A percentile compares a stretch with the other conserved stretches of the same genome.
These are phyloP conservation scores for Pythium brassicae DNA, from an alignment of 352 stramenopile genomes.

Conservation along the genomic window DNA sequence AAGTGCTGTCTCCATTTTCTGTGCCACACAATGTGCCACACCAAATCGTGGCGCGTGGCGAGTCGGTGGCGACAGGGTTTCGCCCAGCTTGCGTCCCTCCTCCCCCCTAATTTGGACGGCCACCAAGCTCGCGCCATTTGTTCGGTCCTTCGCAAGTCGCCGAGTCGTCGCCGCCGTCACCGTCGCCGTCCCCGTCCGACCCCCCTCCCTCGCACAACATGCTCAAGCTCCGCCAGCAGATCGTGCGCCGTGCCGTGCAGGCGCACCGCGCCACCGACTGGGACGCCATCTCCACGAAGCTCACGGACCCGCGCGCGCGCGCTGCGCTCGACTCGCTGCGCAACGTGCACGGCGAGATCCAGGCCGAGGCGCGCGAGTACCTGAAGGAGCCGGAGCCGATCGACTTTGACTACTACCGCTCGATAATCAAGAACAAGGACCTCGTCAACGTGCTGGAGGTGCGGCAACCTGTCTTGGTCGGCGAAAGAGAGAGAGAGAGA, in stretches of 20 bases:
- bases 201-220: no score
- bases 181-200: conserved; percentile 2
- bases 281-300: conserved; percentile 65
- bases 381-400: conserved; percentile 79
- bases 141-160: neutral
- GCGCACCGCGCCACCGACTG: conserved; percentile 65
- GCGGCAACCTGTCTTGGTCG: no score
- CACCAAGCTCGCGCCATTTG: neutral
- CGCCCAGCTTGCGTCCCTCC: neutral
- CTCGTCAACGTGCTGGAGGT: conserved; percentile 79
- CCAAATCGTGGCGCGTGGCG: conserved; percentile 13
- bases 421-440: conserved; percentile 86
- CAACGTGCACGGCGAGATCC: conserved; percentile 75
- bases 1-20: neutral
- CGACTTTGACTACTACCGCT: conserved; percentile 86
- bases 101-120: conserved; percentile 1
- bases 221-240: conserved; percentile 74
- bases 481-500: neutral
- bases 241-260: conserved; percentile 52
- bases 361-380: conserved; percentile 62
- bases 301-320: conserved; percentile 71
- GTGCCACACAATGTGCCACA: conserved; percentile 7
- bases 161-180: conserved; percentile 3
- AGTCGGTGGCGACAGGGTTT: neutral
- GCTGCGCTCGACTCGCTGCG: conserved; percentile 74